These are phyloP conservation scores for Candida broadrunensis DNA, from an alignment of 805 yeast genomes.

Conservation along the genomic window DNA sequence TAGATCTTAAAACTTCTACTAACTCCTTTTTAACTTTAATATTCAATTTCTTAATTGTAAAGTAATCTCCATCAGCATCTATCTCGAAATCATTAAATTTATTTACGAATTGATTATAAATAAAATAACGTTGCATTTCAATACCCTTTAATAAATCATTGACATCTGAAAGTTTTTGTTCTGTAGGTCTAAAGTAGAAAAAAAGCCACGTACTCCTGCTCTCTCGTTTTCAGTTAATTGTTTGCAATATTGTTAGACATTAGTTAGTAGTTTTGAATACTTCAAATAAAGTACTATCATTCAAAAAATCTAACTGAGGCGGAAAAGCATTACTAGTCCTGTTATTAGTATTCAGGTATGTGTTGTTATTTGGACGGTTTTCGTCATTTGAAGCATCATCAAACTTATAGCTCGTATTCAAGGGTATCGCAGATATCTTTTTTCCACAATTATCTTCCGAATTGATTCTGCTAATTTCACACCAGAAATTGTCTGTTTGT, in stretches of 20 bases:
- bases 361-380: background rate
- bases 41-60: no score
- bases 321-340: background rate
- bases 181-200: no score
- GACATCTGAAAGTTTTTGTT: no score
- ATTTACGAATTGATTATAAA: no score
- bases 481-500: background rate
- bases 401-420: background rate
- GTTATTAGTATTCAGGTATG: background rate
- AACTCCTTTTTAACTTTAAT: no score
- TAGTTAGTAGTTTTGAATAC: background rate
- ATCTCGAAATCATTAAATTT: no score
- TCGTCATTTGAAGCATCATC: background rate
- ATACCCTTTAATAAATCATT: no score
- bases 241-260: background rate
- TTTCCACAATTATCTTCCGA: background rate
- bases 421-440: background rate
- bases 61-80: no score
- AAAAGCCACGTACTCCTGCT: no score
- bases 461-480: background rate
- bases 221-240: no score
- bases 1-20: no score
- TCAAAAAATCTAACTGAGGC: background rate
- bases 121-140: no score
- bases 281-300: background rate